A percentile compares a stretch with the other conserved stretches of the same genome.
These are phyloP conservation scores for Saitozyma sp. DNA, from an alignment of 768 basidiomycete species.

Conservation along the genomic window DNA sequence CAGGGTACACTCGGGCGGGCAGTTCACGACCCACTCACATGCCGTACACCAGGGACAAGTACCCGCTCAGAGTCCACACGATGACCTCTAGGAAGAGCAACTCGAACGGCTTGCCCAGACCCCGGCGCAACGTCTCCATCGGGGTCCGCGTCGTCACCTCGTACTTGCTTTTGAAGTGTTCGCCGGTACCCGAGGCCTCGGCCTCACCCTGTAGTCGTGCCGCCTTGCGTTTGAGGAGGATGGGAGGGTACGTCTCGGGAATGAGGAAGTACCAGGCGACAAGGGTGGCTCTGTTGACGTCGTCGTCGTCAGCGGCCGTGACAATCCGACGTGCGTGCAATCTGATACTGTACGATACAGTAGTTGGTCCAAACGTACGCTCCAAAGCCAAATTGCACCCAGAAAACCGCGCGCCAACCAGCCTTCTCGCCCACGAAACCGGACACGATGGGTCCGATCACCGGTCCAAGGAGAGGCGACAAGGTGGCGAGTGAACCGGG, in stretches of 20 bases:
- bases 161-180: constrained; percentile 35
- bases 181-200: constrained; percentile 48
- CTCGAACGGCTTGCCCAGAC: constrained; percentile 40
- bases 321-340: too few relatives aligned
- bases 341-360: too few relatives aligned
- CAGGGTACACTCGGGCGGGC: too few relatives aligned
- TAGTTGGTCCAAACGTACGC: too few relatives aligned
- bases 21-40: constrained; percentile 22
- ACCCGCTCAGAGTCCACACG: constrained; percentile 60
- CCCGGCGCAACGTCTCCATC: constrained; percentile 48
- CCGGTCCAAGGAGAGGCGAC: too few relatives aligned
- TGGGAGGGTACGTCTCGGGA: constrained; percentile 50
- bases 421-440: background rate
- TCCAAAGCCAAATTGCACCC: too few relatives aligned
- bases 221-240: constrained; percentile 31
- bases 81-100: constrained; percentile 49
- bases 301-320: constrained; percentile 52
- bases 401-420: background rate
- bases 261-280: constrained; percentile 29
- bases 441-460: background rate
- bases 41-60: constrained; percentile 33
- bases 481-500: too few relatives aligned
- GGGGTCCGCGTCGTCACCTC: constrained; percentile 33
- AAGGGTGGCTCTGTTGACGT: constrained; percentile 28
- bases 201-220: constrained; percentile 5